phyloP scores from a whole-genome alignment of 2,329 filamentous ascomycete genomes.

The Xylaria hypoxylon region DNA sequence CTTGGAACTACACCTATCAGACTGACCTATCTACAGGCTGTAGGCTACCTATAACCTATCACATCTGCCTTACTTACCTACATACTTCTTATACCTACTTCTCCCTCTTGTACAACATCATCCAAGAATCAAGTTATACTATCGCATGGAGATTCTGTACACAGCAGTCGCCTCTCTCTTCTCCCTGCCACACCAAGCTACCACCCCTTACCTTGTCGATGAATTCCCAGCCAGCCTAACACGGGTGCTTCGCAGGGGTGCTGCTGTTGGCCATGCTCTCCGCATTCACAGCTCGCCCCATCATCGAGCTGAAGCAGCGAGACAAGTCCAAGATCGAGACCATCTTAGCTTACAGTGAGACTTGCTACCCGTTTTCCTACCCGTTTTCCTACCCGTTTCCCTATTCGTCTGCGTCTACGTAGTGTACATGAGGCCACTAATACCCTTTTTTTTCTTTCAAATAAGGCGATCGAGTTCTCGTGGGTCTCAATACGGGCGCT shows the following conservation, averaged over 20 bases:
- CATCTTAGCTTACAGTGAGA: constrained; percentile 85
- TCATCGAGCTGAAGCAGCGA: constrained; percentile 94
- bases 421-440: constrained; percentile 3
- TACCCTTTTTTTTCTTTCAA: neutral
- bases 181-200: neutral
- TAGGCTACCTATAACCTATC: too few species aligned
- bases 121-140: neutral
- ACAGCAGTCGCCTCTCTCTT: constrained; percentile 11
- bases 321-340: constrained; percentile 99
- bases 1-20: too few species aligned
- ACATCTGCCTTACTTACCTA: too few species aligned
- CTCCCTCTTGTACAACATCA: constrained; percentile 4
- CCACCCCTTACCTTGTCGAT: constrained; percentile 23
- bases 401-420: neutral
- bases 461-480: constrained; percentile 86
- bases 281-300: constrained; percentile 94
- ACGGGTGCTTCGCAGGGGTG: constrained; percentile 30
- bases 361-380: neutral
- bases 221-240: constrained; percentile 25
- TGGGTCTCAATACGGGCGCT: constrained; percentile 89
- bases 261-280: constrained; percentile 79
- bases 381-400: neutral
- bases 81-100: neutral
- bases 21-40: too few species aligned
- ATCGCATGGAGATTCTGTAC: constrained; percentile 15